Conservation (phyloP, 108 stramenopile genomes). For the Discostella stelligeroides region DNA sequence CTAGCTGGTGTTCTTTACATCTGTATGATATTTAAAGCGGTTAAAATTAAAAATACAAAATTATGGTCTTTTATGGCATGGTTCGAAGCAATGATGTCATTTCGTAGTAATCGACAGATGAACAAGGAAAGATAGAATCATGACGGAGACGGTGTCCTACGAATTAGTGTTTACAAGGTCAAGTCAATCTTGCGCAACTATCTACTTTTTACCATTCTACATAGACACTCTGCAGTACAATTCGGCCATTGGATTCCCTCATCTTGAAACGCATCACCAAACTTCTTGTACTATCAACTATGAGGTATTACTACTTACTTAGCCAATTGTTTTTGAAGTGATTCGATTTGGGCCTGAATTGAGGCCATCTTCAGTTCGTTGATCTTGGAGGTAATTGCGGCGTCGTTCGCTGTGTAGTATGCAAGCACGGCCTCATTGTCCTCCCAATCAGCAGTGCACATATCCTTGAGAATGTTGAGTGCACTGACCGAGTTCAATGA, state of each 20-base stretch:
- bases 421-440: constrained; percentile 78
- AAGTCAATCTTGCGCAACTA: too few species aligned
- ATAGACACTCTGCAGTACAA: too few species aligned
- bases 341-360: constrained; percentile 78
- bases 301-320: constrained; percentile 8
- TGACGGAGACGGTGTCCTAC: too few species aligned
- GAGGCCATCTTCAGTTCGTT: constrained; percentile 61
- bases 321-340: constrained; percentile 65
- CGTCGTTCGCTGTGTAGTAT: constrained; percentile 64
- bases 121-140: too few species aligned
- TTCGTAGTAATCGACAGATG: too few species aligned
- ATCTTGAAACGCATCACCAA: not conserved
- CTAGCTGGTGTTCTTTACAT: too few species aligned
- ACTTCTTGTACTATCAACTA: not conserved
- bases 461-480: constrained; percentile 55
- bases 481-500: constrained; percentile 55
- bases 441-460: constrained; percentile 73
- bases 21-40: too few species aligned
- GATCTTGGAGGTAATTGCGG: constrained; percentile 62
- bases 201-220: too few species aligned
- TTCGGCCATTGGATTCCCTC: not conserved
- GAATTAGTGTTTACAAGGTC: too few species aligned
- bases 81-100: too few species aligned
- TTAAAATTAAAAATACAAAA: too few species aligned
- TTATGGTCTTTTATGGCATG: too few species aligned